Base-by-base conservation (phyloP, 495 filamentous ascomycete genomes). In the Neurospora cerealis region DNA sequence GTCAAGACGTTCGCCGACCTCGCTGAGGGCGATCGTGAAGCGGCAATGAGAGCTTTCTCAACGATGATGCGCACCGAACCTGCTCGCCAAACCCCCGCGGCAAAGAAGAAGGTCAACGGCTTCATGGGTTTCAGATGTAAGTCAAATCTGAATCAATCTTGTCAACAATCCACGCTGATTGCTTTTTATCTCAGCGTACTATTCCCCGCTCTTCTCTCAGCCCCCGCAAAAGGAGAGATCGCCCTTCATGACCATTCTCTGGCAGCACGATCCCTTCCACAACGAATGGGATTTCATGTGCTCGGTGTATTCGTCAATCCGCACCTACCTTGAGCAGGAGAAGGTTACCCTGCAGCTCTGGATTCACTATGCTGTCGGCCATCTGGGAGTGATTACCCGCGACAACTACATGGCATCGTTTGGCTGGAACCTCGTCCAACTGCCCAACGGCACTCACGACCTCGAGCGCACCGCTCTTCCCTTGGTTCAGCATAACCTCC, bases 241-340 rank as follows among this genome's bases (percentile, higher is more conserved):
- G 24, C 75, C 72, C 34, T 75, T 79, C 36, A 72, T 80, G 46
- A 78, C 77, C 15, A 70, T 54, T 15, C 77, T 77, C 4, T 79
- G 76, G 79, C 73, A 74, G 60, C 69, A 75, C 36, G 76, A 78
- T 24, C 72, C 74, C 2, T 75, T 77, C 41, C 77, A 79, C 46
- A 75, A 77, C n/a, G 79, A 79, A 28, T 79, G 76, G 76, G 72
- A 80, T 69, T 77, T 79, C 71, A 73, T 79, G 77, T 79, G 74
- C 34, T 74, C 74, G 13, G 74, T 78, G 11, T 80, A 80, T 40
- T 80, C 77, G 8, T 54, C 69, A 0, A 79, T 78, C 48, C 76
- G 79, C 21, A 69, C 60, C 24, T 75, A 75, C 5, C 60, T 80
- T 24, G 73, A 72, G n/a, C 48, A 74, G 24, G 72, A 48, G 44